These are phyloP conservation scores for Alternaria angustiovoidea DNA, from an alignment of 2,329 filamentous ascomycete genomes.

Conservation along the genomic window DNA sequence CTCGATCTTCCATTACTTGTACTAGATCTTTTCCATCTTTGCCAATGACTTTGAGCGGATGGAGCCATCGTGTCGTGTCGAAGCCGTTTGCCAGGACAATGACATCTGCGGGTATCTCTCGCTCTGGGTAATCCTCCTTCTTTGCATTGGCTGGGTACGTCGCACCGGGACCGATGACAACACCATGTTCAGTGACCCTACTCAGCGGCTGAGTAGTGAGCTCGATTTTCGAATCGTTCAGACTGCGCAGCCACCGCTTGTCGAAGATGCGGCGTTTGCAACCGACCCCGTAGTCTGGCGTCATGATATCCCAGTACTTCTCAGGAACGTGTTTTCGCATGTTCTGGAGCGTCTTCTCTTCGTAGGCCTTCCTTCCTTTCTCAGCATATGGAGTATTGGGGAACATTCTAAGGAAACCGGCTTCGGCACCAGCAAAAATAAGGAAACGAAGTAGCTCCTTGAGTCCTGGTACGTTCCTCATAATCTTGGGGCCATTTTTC, in stretches of 20 bases:
- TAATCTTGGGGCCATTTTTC: slow-evolving; percentile 57
- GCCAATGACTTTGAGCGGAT: slow-evolving; percentile 63
- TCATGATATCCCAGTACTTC: slow-evolving; percentile 68
- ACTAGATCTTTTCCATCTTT: slow-evolving; percentile 59
- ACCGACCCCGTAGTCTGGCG: slow-evolving; percentile 68
- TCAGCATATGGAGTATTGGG: slow-evolving; percentile 51
- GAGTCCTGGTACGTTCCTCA: slow-evolving; percentile 61
- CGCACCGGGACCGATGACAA: slow-evolving; percentile 61
- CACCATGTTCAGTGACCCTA: slow-evolving; percentile 58
- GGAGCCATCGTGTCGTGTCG: slow-evolving; percentile 63
- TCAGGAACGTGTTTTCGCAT: slow-evolving; percentile 62
- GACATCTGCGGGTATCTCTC: slow-evolving; percentile 64
- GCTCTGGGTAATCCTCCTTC: slow-evolving; percentile 40
- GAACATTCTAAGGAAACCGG: slow-evolving; percentile 60
- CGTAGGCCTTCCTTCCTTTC: slow-evolving; percentile 49
- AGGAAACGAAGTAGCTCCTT: slow-evolving; percentile 56
- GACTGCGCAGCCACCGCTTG: slow-evolving; percentile 61
- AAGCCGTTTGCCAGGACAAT: slow-evolving; percentile 71
- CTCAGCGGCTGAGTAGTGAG: slow-evolving; percentile 61
- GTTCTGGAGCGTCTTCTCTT: slow-evolving; percentile 55
- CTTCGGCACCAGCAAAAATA: slow-evolving; percentile 54
- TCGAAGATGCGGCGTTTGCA: slow-evolving; percentile 72
- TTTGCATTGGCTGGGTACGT: slow-evolving; percentile 55
- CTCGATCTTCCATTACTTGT: slow-evolving; percentile 65
- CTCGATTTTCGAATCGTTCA: slow-evolving; percentile 63